Evolutionary conservation across 345 rosid species (phyloP).

Genomic region (Hirschfeldia incana): DNA sequence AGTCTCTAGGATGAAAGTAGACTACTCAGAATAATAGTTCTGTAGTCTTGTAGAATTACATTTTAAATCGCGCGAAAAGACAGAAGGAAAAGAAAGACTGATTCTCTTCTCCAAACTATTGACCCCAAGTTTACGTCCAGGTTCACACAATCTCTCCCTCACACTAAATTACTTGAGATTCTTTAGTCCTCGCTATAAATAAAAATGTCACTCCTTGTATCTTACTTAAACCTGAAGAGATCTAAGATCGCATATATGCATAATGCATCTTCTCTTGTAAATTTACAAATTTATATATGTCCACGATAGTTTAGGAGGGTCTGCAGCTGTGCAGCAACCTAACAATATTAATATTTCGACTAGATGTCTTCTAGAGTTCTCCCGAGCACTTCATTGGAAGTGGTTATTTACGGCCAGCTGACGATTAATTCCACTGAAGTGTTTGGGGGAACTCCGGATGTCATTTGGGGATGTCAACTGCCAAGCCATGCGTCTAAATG

Average conservation of each 20-base stretch:
- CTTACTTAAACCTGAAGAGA: neutral
- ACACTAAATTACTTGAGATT: conserved; percentile 20
- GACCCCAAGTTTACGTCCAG: conserved; percentile 30
- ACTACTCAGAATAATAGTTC: neutral
- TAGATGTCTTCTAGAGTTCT: conserved; percentile 35
- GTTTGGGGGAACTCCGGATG: conserved; percentile 41
- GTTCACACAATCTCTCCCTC: conserved; percentile 17
- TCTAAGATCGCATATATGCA: neutral
- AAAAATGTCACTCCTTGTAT: neutral
- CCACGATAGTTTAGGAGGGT: neutral
- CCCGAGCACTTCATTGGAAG: conserved; percentile 29
- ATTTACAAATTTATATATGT: neutral
- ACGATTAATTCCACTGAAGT: conserved; percentile 29
- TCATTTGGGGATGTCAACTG: conserved; percentile 21
- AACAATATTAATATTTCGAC: neutral
- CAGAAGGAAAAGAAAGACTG: neutral
- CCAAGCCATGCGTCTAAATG: neutral
- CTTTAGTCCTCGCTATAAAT: conserved; percentile 24
- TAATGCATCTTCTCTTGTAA: neutral
- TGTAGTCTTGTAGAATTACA: neutral
- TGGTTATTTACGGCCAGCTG: neutral
- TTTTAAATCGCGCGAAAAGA: conserved; percentile 16
- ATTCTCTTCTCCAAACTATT: conserved; percentile 22
- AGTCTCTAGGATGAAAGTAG: neutral
- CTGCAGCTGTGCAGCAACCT: neutral